A percentile compares a stretch with the other conserved stretches of the same genome.
Evolutionary conservation across 1,139 yeast genomes (phyloP).

Genomic region (Lodderomyces beijingensis): DNA sequence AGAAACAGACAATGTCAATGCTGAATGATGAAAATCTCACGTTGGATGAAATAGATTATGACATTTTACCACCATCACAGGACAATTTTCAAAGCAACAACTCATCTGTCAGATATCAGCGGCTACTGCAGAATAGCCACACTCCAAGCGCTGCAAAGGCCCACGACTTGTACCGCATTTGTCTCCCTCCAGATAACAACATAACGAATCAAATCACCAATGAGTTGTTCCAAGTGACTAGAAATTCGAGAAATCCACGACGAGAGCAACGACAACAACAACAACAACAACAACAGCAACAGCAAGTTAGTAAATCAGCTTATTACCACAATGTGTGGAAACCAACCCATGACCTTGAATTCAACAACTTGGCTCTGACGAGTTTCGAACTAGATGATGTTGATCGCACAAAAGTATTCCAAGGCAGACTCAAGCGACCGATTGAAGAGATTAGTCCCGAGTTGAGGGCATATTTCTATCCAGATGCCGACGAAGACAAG

Average conservation of each 20-base stretch:
- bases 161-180: slow-evolving; percentile 6
- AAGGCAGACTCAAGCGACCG: slow-evolving; percentile 29
- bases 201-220: slow-evolving; percentile 19
- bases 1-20: no score
- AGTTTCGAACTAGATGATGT: slow-evolving; percentile 45
- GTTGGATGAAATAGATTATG: slow-evolving; percentile 22
- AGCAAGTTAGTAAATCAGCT: slow-evolving; percentile 10
- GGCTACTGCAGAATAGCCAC: no score
- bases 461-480: slow-evolving; percentile 22
- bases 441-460: slow-evolving; percentile 12
- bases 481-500: slow-evolving; percentile 23
- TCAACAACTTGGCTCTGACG: slow-evolving; percentile 18
- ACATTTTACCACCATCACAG: no score
- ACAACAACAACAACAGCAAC: neutral
- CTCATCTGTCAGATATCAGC: no score
- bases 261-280: slow-evolving; percentile 3
- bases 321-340: slow-evolving; percentile 26
- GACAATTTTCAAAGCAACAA: neutral
- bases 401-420: slow-evolving; percentile 41
- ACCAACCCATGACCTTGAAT: slow-evolving; percentile 8
- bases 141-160: no score
- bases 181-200: slow-evolving; percentile 13
- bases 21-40: slow-evolving; percentile 6
- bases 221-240: slow-evolving; percentile 41
- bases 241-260: slow-evolving; percentile 15